Evolutionary conservation across 768 basidiomycete species (phyloP), one percentile per base, ranked within the genome.

Genomic region (Rhodotorula taiwanensis): DNA sequence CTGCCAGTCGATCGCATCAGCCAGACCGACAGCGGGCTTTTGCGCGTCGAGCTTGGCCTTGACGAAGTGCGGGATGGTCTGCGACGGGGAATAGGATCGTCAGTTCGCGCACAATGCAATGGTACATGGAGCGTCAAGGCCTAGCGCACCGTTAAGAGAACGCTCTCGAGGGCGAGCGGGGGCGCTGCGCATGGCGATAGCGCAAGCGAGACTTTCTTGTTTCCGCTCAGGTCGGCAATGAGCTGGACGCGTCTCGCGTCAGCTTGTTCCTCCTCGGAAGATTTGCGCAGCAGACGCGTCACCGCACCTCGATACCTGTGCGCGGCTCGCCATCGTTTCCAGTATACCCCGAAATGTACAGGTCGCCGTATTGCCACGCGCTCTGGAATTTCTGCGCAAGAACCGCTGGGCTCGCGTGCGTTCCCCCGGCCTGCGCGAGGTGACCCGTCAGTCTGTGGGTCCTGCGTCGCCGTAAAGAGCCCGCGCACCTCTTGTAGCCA

Each of bases 51-150:
- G n/a, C n/a, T n/a, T n/a, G n/a, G n/a, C n/a, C n/a, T n/a, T n/a
- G n/a, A n/a, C n/a, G 53, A 21, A 55, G 43, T 41, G 9, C 10
- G 53, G 53, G 23, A 55, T 55, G 42, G 43, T 28, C 53, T 55
- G 42, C 28, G 18, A 8, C 11, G 16, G 14, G 27, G 47, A n/a
- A n/a, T n/a, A n/a, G n/a, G n/a, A n/a, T n/a, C n/a, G n/a, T n/a
- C n/a, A n/a, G n/a, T n/a, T n/a, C n/a, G n/a, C n/a, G n/a, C 7
- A 7, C 6, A 11, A 4, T 6, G n/a, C n/a, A n/a, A n/a, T n/a
- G n/a, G n/a, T n/a, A n/a, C n/a, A n/a, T n/a, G n/a, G n/a, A n/a
- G n/a, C n/a, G n/a, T n/a, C n/a, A n/a, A n/a, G n/a, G n/a, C n/a
- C n/a, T n/a, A n/a, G n/a, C 41, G 52, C 6, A 55, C 53, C 21